phyloP scores from a whole-genome alignment of 331 rosid species.

The Prunus yedoensis region DNA sequence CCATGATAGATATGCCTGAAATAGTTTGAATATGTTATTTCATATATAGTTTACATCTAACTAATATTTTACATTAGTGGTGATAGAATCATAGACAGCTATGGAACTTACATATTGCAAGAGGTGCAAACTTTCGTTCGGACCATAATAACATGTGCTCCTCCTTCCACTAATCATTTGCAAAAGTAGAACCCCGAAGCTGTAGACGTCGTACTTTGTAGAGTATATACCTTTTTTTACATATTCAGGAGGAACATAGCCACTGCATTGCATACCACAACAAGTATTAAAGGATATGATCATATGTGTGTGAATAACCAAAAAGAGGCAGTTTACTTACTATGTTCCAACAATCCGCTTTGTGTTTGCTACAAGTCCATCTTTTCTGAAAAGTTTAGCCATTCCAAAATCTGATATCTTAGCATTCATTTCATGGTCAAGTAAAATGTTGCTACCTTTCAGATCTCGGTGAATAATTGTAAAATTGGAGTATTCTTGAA shows the following conservation, averaged over 20 bases:
- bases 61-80: neutral
- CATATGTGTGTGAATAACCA: too few relatives aligned
- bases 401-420: slow-evolving; percentile 69
- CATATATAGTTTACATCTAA: neutral
- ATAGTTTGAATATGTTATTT: neutral
- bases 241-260: too few relatives aligned
- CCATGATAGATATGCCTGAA: slow-evolving; percentile 49
- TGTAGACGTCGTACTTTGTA: too few relatives aligned
- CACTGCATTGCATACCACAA: too few relatives aligned
- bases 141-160: too few relatives aligned
- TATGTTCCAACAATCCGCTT: slow-evolving; percentile 57
- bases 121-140: too few relatives aligned
- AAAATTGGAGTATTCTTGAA: slow-evolving; percentile 64
- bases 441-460: slow-evolving; percentile 52
- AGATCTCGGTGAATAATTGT: slow-evolving; percentile 60
- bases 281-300: too few relatives aligned
- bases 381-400: slow-evolving; percentile 53
- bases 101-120: too few relatives aligned
- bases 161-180: too few relatives aligned
- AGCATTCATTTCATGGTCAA: slow-evolving; percentile 49
- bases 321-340: slow-evolving; percentile 30
- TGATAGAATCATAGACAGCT: too few relatives aligned
- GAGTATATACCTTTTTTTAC: too few relatives aligned
- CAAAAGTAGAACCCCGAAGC: too few relatives aligned
- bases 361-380: slow-evolving; percentile 59